phyloP scores from a whole-genome alignment of 768 basidiomycete genomes.

The Sutorius australiensis region DNA sequence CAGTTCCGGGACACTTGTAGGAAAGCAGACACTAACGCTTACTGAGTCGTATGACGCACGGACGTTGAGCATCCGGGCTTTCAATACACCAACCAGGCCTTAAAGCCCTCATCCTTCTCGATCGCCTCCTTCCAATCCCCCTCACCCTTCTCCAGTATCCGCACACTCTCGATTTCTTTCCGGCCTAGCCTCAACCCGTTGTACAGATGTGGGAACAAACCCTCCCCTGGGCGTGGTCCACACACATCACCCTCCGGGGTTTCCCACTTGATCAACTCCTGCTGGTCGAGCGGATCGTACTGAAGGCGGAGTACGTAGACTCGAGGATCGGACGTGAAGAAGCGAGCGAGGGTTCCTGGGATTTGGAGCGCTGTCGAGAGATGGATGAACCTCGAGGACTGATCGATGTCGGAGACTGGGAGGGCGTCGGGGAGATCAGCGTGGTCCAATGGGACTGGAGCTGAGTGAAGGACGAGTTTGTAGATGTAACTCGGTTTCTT shows the following conservation, averaged over 20 bases:
- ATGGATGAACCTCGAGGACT: constrained; percentile 48
- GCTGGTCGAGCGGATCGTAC: constrained; percentile 37
- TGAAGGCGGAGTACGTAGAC: constrained; percentile 44
- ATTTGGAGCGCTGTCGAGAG: constrained; percentile 52
- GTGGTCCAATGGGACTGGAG: constrained; percentile 33
- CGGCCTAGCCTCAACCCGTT: constrained; percentile 42
- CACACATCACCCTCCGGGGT: constrained; percentile 37
- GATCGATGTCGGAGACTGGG: constrained; percentile 49
- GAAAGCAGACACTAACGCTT: too few relatives aligned
- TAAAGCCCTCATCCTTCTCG: constrained; percentile 6
- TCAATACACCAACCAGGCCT: constrained; percentile 36
- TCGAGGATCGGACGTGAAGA: constrained; percentile 39
- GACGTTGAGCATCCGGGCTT: background rate
- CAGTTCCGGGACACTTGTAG: too few relatives aligned
- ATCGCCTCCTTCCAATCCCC: constrained; percentile 35
- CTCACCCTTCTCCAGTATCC: constrained; percentile 20
- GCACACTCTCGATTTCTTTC: constrained; percentile 43
- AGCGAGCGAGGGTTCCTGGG: constrained; percentile 42
- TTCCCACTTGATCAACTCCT: constrained; percentile 45
- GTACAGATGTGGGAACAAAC: constrained; percentile 54
- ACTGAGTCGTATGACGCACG: too few relatives aligned
- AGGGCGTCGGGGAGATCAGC: constrained; percentile 41
- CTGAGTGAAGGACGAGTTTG: constrained; percentile 49
- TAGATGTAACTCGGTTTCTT: constrained; percentile 51
- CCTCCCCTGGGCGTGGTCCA: constrained; percentile 42